Percentiles rank a stretch among this genome's conserved stretches.
Conservation (phyloP, 2,329 filamentous ascomycete genomes). For the Colletotrichum eleusines region DNA sequence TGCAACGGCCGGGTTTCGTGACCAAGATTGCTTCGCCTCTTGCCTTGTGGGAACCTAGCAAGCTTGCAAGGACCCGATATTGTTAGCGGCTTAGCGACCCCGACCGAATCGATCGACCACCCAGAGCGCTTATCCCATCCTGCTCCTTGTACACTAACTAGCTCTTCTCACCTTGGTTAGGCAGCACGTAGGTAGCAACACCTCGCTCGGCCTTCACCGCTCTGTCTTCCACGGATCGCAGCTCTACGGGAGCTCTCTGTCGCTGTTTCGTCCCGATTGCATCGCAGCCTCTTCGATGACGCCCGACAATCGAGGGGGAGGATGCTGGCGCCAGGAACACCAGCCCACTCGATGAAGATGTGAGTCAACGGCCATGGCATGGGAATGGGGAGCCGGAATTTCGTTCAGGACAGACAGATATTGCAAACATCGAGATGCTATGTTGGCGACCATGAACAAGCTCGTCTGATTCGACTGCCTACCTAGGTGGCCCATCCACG, state of each 20-base stretch:
- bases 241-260: constrained; percentile 6
- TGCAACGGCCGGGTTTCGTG: constrained; percentile 9
- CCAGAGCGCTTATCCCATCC: not conserved
- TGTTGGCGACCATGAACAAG: not conserved
- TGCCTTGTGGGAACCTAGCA: not conserved
- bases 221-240: constrained; percentile 8
- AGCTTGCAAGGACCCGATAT: constrained; percentile 12
- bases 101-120: not conserved
- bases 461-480: constrained; percentile 11
- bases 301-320: not conserved
- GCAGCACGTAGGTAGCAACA: not conserved
- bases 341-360: not conserved
- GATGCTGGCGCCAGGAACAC: not conserved
- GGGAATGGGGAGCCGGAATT: not conserved
- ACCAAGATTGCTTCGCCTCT: constrained; percentile 8
- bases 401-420: constrained; percentile 1
- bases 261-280: not conserved
- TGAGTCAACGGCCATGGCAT: not conserved
- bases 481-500: constrained; percentile 1
- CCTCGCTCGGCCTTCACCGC: constrained; percentile 25
- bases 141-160: not conserved
- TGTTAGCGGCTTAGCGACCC: not conserved
- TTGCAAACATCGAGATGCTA: not conserved
- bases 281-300: not conserved
- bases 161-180: not conserved